These are phyloP conservation scores for Thermothielavioides terrestris DNA, from an alignment of 495 filamentous ascomycete species.

Conservation along the genomic window DNA sequence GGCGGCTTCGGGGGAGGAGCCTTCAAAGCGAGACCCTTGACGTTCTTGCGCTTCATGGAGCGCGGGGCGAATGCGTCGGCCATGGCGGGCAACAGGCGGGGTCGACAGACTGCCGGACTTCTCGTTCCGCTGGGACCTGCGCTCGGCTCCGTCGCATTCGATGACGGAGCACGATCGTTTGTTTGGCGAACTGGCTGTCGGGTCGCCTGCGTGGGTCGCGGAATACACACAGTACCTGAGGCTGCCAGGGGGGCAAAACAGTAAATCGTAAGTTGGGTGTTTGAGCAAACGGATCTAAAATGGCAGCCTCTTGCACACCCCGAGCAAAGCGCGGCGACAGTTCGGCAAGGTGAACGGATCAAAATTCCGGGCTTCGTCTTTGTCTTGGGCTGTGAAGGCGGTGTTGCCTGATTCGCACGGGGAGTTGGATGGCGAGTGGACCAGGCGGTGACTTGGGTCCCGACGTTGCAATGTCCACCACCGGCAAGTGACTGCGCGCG, in stretches of 20 bases:
- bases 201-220: neutral
- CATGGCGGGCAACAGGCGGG: constrained; percentile 46
- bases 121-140: neutral
- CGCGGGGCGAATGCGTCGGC: constrained; percentile 76
- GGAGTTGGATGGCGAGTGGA: too few relatives aligned
- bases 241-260: constrained; percentile 5
- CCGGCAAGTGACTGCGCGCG: too few relatives aligned
- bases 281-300: too few relatives aligned
- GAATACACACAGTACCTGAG: too few relatives aligned
- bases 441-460: too few relatives aligned
- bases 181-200: neutral
- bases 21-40: constrained; percentile 85
- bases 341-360: too few relatives aligned
- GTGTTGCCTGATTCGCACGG: too few relatives aligned
- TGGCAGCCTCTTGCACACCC: neutral
- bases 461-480: too few relatives aligned
- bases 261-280: too few relatives aligned
- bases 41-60: constrained; percentile 95
- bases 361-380: too few relatives aligned
- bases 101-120: neutral
- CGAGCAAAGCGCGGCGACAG: neutral
- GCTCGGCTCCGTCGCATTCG: neutral
- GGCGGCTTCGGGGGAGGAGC: constrained; percentile 50
- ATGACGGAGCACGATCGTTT: neutral
- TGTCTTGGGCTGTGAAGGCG: too few relatives aligned